phyloP scores from a whole-genome alignment of 345 rosid species.

The Citrus glauca region DNA sequence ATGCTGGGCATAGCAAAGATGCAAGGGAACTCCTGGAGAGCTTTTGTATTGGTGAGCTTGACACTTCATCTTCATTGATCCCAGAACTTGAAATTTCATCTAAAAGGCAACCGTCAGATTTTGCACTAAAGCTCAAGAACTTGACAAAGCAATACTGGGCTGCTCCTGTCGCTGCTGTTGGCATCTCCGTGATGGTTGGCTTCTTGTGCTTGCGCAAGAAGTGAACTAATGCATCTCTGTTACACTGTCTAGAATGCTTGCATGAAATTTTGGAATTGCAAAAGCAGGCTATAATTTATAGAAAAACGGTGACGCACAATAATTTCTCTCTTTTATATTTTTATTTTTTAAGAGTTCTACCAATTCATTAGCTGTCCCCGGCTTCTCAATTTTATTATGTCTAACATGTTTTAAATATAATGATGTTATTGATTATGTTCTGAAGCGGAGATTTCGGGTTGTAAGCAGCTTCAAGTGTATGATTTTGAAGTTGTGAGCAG shows the following conservation, averaged over 20 bases:
- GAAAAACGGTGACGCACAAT: not conserved
- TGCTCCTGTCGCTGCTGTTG: constrained; percentile 51
- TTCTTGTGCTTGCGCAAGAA: constrained; percentile 60
- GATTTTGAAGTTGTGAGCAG: not conserved
- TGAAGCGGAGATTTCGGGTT: not conserved
- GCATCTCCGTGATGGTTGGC: constrained; percentile 62
- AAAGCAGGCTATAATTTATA: not conserved
- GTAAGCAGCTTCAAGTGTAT: not conserved
- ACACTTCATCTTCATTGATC: constrained; percentile 36
- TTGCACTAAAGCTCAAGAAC: constrained; percentile 38
- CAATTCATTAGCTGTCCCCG: not conserved
- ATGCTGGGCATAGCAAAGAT: constrained; percentile 71
- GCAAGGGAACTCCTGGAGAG: constrained; percentile 68
- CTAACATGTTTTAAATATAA: not conserved
- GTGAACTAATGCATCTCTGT: constrained; percentile 17
- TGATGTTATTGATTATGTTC: not conserved
- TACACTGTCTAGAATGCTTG: not conserved
- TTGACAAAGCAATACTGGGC: constrained; percentile 69
- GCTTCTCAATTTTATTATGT: not conserved
- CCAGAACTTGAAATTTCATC: constrained; percentile 66
- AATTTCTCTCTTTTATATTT: not conserved
- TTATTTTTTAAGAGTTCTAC: too few relatives aligned
- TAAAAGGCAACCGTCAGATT: constrained; percentile 28
- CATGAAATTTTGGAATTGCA: not conserved
- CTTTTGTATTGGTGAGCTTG: constrained; percentile 79